A percentile compares a stretch with the other conserved stretches of the same genome.
phyloP scores from a whole-genome alignment of 1,284 basidiomycete species.

The Farysia itapuensis region DNA sequence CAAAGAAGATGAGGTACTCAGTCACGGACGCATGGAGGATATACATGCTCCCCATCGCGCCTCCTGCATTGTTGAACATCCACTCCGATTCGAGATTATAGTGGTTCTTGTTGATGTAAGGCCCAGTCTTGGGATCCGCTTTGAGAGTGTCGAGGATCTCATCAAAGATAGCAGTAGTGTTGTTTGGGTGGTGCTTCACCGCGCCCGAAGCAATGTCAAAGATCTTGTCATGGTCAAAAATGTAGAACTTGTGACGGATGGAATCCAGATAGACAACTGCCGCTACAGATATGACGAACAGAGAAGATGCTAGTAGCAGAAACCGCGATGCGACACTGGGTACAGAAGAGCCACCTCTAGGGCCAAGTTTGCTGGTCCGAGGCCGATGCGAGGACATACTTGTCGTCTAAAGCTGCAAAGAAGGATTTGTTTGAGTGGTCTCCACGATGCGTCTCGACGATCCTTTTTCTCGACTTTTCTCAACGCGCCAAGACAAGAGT shows the following conservation, averaged over 20 bases:
- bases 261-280: conserved; percentile 24
- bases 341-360: conserved; percentile 3
- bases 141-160: conserved; percentile 46
- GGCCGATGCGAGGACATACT: conserved; percentile 29
- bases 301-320: neutral
- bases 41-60: conserved; percentile 97
- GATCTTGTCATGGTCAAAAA: conserved; percentile 51
- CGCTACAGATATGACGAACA: neutral
- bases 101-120: conserved; percentile 49
- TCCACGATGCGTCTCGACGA: too few species aligned
- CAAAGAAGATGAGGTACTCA: conserved; percentile 79
- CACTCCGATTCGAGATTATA: conserved; percentile 69
- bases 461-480: too few species aligned
- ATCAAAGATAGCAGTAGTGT: conserved; percentile 51
- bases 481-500: too few species aligned
- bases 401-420: too few species aligned
- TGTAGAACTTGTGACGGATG: conserved; percentile 43
- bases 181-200: conserved; percentile 40
- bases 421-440: too few species aligned
- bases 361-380: conserved; percentile 8
- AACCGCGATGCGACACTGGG: neutral
- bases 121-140: conserved; percentile 43
- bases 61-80: conserved; percentile 97
- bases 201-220: conserved; percentile 41
- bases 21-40: conserved; percentile 90